Base-by-base conservation (phyloP, 129 eudicot genomes). In the Arctium lappa region DNA sequence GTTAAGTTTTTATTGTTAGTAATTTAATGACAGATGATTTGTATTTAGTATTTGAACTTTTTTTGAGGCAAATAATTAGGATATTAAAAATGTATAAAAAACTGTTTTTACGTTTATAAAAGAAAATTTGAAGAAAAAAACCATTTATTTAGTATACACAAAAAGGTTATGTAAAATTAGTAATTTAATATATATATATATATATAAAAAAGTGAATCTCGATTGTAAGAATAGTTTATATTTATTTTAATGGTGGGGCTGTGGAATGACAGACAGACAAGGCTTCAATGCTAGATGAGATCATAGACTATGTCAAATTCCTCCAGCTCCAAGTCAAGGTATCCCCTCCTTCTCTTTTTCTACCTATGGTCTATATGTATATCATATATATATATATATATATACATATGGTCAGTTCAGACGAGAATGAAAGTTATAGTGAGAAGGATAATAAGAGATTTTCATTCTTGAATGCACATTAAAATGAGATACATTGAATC, bases 291-390 rank as follows among this genome's bases (percentile, higher is more conserved):
- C 93, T 94, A 12, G 98, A 94, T 91, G 98, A 94, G 91, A 94
- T 94, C 89, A 94, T 94, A 89, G 98, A 94, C 89, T 94, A 94
- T 87, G 98, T 94, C 85, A 94, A 92, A 89, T 94, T 94, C 84
- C 95, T 92, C 81, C 98, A 91, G 91, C 97, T 94, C 77, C 98
- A 92, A 94, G 97, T 94, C 95, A 94, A 94, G 89, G 98, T 92
- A 86, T 42, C 36, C 10, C 29, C 62, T 36, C 78, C 44, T 78
- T 80, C 76, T 56, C 36, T 33, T 33, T 33, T 0, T 33, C 36
- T 33, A 1, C 8, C 29, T 60, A 56, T 60, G 8, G 8, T 46
- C 56, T 46, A 46, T 12, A 10, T 11, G 12, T 10, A 46, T 2
- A 46, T 46, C 4, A 46, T 46, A 46, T 2, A 9, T 10, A 8